Percentiles rank a stretch among this genome's conserved stretches.
Evolutionary conservation across 2,329 filamentous ascomycete species (phyloP).

Genomic region (Monilinia laxa): DNA sequence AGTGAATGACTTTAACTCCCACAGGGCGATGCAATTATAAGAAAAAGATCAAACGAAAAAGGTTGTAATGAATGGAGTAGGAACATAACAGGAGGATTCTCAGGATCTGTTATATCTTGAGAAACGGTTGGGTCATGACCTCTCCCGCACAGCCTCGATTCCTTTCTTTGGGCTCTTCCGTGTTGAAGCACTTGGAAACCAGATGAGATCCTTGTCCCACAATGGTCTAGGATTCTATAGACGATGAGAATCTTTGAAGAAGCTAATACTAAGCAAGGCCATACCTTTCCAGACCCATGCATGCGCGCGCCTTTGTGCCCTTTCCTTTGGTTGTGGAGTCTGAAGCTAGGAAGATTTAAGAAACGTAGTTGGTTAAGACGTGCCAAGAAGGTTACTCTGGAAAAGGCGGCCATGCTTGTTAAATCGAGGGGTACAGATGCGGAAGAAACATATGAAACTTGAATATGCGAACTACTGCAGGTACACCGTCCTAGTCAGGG

Average conservation of each 20-base stretch:
- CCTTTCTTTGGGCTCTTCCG: constrained; percentile 4
- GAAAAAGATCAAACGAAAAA: constrained; percentile 18
- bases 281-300: constrained; percentile 11
- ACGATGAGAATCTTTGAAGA: constrained; percentile 18
- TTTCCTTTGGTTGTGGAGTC: constrained; percentile 9
- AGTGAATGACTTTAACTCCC: constrained; percentile 48
- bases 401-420: constrained; percentile 9
- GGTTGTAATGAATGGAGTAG: constrained; percentile 14
- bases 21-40: constrained; percentile 28
- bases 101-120: constrained; percentile 25
- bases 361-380: background rate
- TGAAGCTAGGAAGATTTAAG: background rate
- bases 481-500: constrained; percentile 20
- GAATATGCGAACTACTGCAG: constrained; percentile 19
- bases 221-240: constrained; percentile 13
- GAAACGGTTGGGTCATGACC: constrained; percentile 23
- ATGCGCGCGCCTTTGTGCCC: constrained; percentile 21
- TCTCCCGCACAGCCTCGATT: constrained; percentile 22
- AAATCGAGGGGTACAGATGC: constrained; percentile 12
- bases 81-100: constrained; percentile 22
- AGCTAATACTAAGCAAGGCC: constrained; percentile 17
- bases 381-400: constrained; percentile 6
- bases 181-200: constrained; percentile 15
- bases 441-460: constrained; percentile 20
- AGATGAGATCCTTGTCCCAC: constrained; percentile 16